Evolutionary conservation across 768 basidiomycete species (phyloP), one percentile per base, ranked within the genome.

Genomic region (Tulasnella sp.): DNA sequence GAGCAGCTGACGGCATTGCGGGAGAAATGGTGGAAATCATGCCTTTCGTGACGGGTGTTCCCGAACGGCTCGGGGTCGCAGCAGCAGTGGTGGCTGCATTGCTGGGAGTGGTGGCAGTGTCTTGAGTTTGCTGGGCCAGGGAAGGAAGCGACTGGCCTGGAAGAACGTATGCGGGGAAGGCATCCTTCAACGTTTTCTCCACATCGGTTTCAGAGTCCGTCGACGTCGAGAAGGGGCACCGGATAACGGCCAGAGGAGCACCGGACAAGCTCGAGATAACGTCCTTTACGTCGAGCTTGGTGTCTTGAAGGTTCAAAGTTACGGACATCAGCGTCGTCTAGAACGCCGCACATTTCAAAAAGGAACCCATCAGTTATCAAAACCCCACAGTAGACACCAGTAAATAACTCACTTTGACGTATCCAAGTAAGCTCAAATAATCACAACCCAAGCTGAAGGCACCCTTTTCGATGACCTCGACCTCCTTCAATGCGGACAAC

Each of bases 381-480:
- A 19, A 9, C 23, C 19, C 7, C 32, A 37, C 29, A 14, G 6
- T 17, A 6, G n/a, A 43, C 6, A 43, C n/a, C 17, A 6, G n/a
- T 25, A 43, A 17, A 37, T 7, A 17, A 52, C 50, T 5, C 31
- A 52, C 50, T 36, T 52, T 52, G 50, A 52, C 50, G 36, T 37
- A 36, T 14, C 14, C 25, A 6, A 52, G 32, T 25, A 52, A 37
- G n/a, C 50, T 21, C 4, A 52, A 12, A 37, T 52, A 52, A 37
- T 52, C 50, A 25, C 50, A 52, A 5, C 50, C 50, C 19, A 37
- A 32, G 35, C 50, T 52, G 34, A 39, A 25, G n/a, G 35, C 50
- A 4, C 50, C 50, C n/a, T 21, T 37, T 39, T 53, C 51, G 19
- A 37, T 23, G n/a, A 53, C 51, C 17, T 17, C 21, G 36, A 53